Percentiles rank a stretch among this genome's conserved stretches.
Evolutionary conservation across 73 alveolate genomes (phyloP).

Genomic region (Stentor roeselii): DNA sequence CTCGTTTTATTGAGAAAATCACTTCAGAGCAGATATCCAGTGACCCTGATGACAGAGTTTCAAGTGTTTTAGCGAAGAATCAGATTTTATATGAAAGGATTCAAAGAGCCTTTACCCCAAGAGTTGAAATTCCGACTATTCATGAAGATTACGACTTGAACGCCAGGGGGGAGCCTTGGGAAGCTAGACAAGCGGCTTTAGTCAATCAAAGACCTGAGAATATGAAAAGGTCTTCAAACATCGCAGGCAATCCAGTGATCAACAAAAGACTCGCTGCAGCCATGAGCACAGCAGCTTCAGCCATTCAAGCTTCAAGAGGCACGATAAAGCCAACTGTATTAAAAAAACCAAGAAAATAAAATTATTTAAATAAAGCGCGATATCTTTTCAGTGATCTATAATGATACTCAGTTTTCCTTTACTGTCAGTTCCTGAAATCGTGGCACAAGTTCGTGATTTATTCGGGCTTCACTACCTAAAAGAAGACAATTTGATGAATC

Average conservation of each 20-base stretch:
- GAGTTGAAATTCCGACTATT: background rate
- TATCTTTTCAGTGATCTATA: too few species aligned
- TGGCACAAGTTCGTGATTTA: too few species aligned
- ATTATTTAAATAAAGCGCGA: too few species aligned
- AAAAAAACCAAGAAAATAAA: background rate
- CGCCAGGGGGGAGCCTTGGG: background rate
- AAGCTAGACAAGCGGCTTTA: background rate
- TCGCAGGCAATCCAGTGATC: background rate
- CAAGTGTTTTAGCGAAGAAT: background rate
- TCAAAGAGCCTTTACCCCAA: background rate
- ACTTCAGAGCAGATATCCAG: background rate
- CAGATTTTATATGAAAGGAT: background rate
- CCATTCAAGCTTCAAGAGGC: background rate
- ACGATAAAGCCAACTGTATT: background rate
- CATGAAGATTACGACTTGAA: too few species aligned
- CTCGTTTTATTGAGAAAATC: background rate
- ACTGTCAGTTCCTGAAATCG: too few species aligned
- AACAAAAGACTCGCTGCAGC: background rate
- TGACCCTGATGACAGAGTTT: background rate
- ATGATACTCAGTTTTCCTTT: too few species aligned
- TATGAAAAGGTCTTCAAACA: too few species aligned
- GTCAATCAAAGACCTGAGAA: background rate
- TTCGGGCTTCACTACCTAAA: too few species aligned
- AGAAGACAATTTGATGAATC: too few species aligned
- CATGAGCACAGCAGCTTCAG: background rate